Evolutionary conservation across 176 grass and related monocot species (phyloP).

Genomic region (Raddia distichophylla): DNA sequence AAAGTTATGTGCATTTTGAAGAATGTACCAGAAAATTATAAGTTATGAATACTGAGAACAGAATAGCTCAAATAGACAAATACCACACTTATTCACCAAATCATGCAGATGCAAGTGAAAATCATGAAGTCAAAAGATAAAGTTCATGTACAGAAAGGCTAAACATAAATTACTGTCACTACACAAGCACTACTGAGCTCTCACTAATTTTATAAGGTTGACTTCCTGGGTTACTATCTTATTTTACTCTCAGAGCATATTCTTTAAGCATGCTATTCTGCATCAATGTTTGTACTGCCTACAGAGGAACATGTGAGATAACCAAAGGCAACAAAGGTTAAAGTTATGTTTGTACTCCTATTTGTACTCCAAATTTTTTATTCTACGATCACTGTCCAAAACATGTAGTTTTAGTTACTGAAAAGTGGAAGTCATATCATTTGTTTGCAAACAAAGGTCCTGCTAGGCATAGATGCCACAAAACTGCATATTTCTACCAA

Average conservation of each 20-base stretch:
- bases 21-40: neutral
- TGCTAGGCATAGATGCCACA: neutral
- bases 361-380: constrained; percentile 1
- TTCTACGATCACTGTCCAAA: neutral
- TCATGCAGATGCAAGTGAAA: constrained; percentile 8
- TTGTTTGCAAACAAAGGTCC: neutral
- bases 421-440: constrained; percentile 3
- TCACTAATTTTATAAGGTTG: constrained; percentile 5
- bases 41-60: neutral
- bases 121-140: neutral
- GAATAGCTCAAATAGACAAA: neutral
- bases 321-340: constrained; percentile 5
- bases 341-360: neutral
- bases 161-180: constrained; percentile 20
- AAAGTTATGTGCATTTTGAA: neutral
- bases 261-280: neutral
- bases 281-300: neutral
- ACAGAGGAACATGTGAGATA: neutral
- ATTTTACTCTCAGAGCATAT: constrained; percentile 19
- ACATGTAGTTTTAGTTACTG: neutral
- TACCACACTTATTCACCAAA: neutral
- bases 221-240: constrained; percentile 19
- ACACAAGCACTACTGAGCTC: neutral
- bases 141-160: neutral
- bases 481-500: neutral